A percentile compares a stretch with the other conserved stretches of the same genome.
Conservation (phyloP, 495 filamentous ascomycete genomes). For the Aspergillus coremiiformis region DNA sequence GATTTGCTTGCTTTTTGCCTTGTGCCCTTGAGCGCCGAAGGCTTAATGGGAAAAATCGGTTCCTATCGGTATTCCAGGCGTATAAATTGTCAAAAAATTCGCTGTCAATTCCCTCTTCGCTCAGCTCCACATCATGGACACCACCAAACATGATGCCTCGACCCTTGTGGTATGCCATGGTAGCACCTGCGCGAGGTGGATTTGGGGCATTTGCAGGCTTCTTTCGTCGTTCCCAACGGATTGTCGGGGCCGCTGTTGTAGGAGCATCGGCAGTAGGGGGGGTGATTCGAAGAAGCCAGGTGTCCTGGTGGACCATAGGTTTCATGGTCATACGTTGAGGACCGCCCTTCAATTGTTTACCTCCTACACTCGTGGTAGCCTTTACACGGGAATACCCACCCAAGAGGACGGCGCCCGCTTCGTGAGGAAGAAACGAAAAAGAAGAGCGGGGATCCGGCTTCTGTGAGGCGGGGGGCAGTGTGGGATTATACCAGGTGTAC, state of each 20-base stretch:
- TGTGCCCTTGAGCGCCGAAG: constrained; percentile 60
- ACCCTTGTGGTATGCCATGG: constrained; percentile 88
- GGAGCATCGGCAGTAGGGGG: constrained; percentile 58
- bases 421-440: constrained; percentile 85
- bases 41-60: constrained; percentile 81
- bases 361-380: constrained; percentile 37
- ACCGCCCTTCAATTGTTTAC: constrained; percentile 56
- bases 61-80: constrained; percentile 89
- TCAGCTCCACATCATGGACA: constrained; percentile 89
- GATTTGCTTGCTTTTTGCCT: constrained; percentile 52
- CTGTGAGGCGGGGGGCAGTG: constrained; percentile 61
- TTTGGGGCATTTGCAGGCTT: constrained; percentile 82
- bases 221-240: constrained; percentile 90
- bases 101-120: constrained; percentile 89
- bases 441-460: constrained; percentile 87
- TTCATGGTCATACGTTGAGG: constrained; percentile 63
- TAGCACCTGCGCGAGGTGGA: constrained; percentile 76
- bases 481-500: constrained; percentile 69
- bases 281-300: constrained; percentile 82
- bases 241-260: constrained; percentile 51
- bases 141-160: constrained; percentile 90
- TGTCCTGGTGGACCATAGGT: constrained; percentile 85
- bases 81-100: constrained; percentile 89
- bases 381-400: constrained; percentile 94
- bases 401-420: constrained; percentile 78